phyloP scores from a whole-genome alignment of 2,329 filamentous ascomycete species.

The Byssoonygena ceratinophila region DNA sequence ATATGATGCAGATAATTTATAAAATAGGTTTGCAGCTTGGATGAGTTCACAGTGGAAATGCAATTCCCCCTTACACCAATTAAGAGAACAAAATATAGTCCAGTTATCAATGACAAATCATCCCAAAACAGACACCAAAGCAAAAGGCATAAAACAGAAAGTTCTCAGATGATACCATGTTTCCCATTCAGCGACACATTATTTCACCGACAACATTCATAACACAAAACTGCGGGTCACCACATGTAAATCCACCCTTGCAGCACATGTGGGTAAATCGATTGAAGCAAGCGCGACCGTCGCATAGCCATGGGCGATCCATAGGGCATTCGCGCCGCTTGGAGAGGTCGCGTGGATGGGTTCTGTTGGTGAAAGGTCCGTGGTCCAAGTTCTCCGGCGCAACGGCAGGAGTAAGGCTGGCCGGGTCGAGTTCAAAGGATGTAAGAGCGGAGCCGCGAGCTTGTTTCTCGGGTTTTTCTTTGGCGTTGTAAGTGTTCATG shows the following conservation, averaged over 20 bases:
- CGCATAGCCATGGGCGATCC: slow-evolving; percentile 11
- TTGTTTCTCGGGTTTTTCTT: not conserved
- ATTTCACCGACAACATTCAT: slow-evolving; percentile 1
- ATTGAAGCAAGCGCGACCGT: slow-evolving; percentile 13
- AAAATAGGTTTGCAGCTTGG: too few relatives aligned
- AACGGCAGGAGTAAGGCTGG: slow-evolving; percentile 9
- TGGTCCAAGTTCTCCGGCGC: not conserved
- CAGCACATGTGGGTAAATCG: slow-evolving; percentile 15
- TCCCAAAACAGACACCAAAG: too few relatives aligned
- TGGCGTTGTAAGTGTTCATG: slow-evolving; percentile 11
- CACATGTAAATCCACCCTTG: slow-evolving; percentile 12
- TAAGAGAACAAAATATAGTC: too few relatives aligned
- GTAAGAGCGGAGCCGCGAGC: not conserved
- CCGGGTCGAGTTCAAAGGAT: slow-evolving; percentile 10
- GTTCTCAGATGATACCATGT: too few relatives aligned
- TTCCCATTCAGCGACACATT: slow-evolving; percentile 7
- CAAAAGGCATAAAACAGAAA: too few relatives aligned
- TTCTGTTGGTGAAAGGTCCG: not conserved
- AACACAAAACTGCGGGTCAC: slow-evolving; percentile 8
- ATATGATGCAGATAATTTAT: too few relatives aligned
- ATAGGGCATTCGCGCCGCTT: not conserved
- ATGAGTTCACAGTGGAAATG: too few relatives aligned
- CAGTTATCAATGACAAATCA: slow-evolving; percentile 16
- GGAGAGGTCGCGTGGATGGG: not conserved
- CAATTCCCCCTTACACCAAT: too few relatives aligned